Conservation (phyloP, 192 early-diverging fungal genomes). For the Hyaloraphidium curvatum region DNA sequence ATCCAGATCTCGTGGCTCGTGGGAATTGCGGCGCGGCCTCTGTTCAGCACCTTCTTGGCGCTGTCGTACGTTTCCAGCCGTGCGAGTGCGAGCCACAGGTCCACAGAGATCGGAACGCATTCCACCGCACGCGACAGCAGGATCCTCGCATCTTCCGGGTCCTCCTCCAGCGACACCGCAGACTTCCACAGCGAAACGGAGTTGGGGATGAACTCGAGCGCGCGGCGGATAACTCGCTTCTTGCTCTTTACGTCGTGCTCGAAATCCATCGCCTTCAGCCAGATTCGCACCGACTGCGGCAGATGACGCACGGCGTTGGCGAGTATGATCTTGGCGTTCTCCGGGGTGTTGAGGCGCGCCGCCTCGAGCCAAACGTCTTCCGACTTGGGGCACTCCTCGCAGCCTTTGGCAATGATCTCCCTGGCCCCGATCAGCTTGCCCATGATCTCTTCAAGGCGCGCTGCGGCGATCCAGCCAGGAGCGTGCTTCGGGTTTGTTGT, state of each 20-base stretch:
- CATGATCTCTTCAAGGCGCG: conserved; percentile 85
- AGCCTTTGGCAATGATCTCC: conserved; percentile 71
- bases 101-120: conserved; percentile 69
- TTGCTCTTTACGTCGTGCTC: conserved; percentile 58
- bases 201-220: conserved; percentile 83
- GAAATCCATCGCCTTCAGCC: conserved; percentile 69
- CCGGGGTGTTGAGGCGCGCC: conserved; percentile 62
- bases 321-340: conserved; percentile 78
- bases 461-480: conserved; percentile 95
- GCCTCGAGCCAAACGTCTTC: conserved; percentile 98
- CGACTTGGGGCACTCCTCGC: conserved; percentile 77
- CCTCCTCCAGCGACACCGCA: conserved; percentile 76
- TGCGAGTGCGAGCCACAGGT: conserved; percentile 91
- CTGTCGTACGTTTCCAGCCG: conserved; percentile 74
- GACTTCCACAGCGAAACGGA: conserved; percentile 84
- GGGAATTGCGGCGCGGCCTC: conserved; percentile 62
- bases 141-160: conserved; percentile 76
- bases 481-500: conserved; percentile 89
- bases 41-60: conserved; percentile 77
- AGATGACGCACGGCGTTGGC: conserved; percentile 72
- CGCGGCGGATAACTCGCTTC: conserved; percentile 67
- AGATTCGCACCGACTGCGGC: conserved; percentile 83
- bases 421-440: conserved; percentile 66
- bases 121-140: conserved; percentile 86
- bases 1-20: conserved; percentile 92